These are phyloP conservation scores for Aspergillus sp. DNA, from an alignment of 2,329 filamentous ascomycete species.

Conservation along the genomic window DNA sequence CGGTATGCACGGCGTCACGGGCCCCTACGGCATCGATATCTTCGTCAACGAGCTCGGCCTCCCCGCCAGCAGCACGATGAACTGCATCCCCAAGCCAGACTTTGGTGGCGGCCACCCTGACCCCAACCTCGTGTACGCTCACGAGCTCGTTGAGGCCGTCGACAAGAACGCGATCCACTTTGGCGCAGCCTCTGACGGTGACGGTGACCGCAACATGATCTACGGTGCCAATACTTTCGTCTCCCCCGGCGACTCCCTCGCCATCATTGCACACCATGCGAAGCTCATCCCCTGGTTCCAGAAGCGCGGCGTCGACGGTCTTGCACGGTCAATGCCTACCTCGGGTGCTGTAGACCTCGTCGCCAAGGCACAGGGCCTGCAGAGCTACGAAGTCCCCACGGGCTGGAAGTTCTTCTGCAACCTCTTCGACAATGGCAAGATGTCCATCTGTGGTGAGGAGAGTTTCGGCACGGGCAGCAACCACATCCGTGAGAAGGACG, in stretches of 20 bases:
- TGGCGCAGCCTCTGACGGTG: conserved; percentile 92
- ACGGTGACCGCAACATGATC: conserved; percentile 99
- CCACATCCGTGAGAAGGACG: conserved; percentile 99
- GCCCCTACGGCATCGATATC: conserved; percentile 91
- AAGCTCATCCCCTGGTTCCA: conserved; percentile 98
- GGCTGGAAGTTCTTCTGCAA: conserved; percentile 99
- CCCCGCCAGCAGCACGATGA: conserved; percentile 76
- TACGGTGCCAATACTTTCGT: conserved; percentile 97
- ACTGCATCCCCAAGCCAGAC: conserved; percentile 89
- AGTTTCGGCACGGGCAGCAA: conserved; percentile 97
- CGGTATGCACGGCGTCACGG: conserved; percentile 90
- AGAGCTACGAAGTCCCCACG: conserved; percentile 95
- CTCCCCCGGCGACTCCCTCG: conserved; percentile 93
- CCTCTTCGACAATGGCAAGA: conserved; percentile 90
- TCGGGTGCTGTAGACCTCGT: conserved; percentile 94
- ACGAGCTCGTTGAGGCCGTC: conserved; percentile 90
- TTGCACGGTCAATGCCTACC: conserved; percentile 97
- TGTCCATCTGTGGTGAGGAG: conserved; percentile 98
- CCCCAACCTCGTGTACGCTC: conserved; percentile 95
- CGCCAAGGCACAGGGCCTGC: conserved; percentile 87
- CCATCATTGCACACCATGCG: conserved; percentile 97
- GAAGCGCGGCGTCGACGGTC: conserved; percentile 92
- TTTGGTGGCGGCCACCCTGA: conserved; percentile 98
- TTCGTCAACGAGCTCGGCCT: conserved; percentile 93
- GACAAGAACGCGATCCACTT: conserved; percentile 93